Evolutionary conservation across 208 protist genomes (phyloP), one percentile per base, ranked within the genome.

Genomic region (Vickermania ingenoplastis): DNA sequence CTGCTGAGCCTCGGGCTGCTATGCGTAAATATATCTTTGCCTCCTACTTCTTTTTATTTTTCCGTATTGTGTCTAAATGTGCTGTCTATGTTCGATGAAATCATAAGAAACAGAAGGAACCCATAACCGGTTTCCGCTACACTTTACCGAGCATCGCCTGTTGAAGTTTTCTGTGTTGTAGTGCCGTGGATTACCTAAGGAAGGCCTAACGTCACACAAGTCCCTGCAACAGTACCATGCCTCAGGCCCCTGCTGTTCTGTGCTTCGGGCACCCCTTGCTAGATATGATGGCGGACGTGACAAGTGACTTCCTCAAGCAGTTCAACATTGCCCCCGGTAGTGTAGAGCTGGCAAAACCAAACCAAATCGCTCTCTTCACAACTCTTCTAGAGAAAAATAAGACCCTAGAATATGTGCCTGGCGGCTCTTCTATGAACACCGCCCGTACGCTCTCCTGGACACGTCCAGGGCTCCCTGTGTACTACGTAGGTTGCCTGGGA

Each of bases 401-500:
- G 52, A 67, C 72, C 11, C 90, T 97, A 2, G 73, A 94, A 51
- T 98, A 95, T 65, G 91, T 97, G n/a, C 87, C 97, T 45, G 98
- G 98, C 57, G 98, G 98, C 30, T 80, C 97, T 24, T 92, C 94
- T 1, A 97, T 98, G 91, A 99, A 99, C 81, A 82, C 93, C 26
- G 93, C 97, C 23, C 81, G 97, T 27, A 75, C 89, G 22, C 67
- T 86, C 48, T 67, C 92, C 41, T 96, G 89, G 87, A 74, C 93
- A 63, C 63, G 68, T n/a, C 70, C 74, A 7, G 31, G 49, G 3
- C 57, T 67, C 1, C 29, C 24, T 4, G 64, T 76, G 17, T 83
- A 71, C 54, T 93, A 79, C 67, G 71, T 92, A 5, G 97, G 97
- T 26, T 94, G 87, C 41, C 81, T 99, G 28, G 98, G 86, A 36